These are phyloP conservation scores for Dinochytrium kinnereticum DNA, from an alignment of 371 early-diverging fungal genomes.

Conservation along the genomic window DNA sequence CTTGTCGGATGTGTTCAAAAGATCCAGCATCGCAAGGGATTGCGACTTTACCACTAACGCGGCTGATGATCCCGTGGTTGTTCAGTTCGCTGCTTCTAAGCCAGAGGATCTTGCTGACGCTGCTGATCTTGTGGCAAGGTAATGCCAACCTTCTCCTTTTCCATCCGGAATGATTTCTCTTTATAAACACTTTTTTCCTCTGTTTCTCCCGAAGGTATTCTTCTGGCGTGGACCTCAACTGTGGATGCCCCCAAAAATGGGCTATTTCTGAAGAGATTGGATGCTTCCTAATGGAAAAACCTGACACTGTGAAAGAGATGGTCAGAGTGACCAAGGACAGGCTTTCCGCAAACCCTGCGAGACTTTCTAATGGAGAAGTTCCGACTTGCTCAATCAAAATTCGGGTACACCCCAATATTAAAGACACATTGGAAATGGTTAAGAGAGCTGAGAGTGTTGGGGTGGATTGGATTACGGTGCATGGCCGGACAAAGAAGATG, in stretches of 20 bases:
- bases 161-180: neutral
- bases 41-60: conserved; percentile 81
- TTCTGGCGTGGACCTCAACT: conserved; percentile 88
- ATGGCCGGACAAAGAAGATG: conserved; percentile 95
- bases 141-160: conserved; percentile 32
- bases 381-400: conserved; percentile 52
- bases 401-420: conserved; percentile 67
- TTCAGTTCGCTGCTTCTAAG: conserved; percentile 92
- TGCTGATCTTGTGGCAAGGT: conserved; percentile 80
- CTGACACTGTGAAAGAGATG: conserved; percentile 75
- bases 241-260: conserved; percentile 98
- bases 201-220: conserved; percentile 13
- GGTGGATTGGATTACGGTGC: conserved; percentile 94
- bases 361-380: conserved; percentile 36
- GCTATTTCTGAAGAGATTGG: conserved; percentile 96
- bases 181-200: neutral
- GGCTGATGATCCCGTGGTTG: conserved; percentile 81
- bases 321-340: conserved; percentile 37
- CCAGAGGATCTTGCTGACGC: conserved; percentile 84
- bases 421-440: conserved; percentile 94
- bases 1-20: conserved; percentile 89
- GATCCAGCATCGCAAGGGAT: conserved; percentile 79
- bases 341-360: conserved; percentile 12
- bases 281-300: conserved; percentile 90
- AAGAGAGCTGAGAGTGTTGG: conserved; percentile 88